Base-by-base conservation (phyloP, 768 basidiomycete species). In the Xerocomellus dryophilus region DNA sequence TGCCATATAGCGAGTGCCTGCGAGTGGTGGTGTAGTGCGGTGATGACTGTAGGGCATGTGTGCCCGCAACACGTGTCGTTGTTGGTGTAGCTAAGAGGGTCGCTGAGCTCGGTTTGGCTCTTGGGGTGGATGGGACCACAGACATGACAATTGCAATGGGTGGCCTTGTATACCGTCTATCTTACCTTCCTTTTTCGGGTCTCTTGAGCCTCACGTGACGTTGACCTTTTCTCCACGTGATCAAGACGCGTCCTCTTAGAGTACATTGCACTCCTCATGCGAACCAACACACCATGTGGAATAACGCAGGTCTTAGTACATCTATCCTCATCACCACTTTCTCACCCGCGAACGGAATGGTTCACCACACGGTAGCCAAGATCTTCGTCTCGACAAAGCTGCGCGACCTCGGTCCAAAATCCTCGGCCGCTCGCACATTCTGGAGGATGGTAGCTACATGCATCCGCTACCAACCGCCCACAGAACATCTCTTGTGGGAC, bases 1-100 rank as follows among this genome's bases (percentile, higher is more conserved):
- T 93, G 25, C 97, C 97, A 73, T 99, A 99, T 8, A 98, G 74
- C 1, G 94, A 96, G 68, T 98, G 96, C 50, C 93, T 78, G 43
- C 93, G 78, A 2, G 89, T 90, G 10, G 90, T 92, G 11, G 84
- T 71, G 68, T 93, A 93, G 61, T 93, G 90, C 0, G 91, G 92
- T 17, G 92, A 91, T 2, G 86, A 71, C 56, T 88, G 85, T 9
- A 86, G 71, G n/a, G 74, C 63, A 58, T 72, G 77, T 14, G 74
- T 72, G 4, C 74, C 70, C 18, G 77, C 65, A 9, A 83, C 68
- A 20, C 85, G 82, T 6, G 80, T 60, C 6, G 80, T 74, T 40
- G 82, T 80, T 35, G 86, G 85, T 14, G 87, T 88, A 17, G 78
- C 75, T 35, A 79, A 29, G 11, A 67, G 70, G 5, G 61, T 51